Conservation (phyloP, 75 land plant genomes). For the Pinus taeda region DNA sequence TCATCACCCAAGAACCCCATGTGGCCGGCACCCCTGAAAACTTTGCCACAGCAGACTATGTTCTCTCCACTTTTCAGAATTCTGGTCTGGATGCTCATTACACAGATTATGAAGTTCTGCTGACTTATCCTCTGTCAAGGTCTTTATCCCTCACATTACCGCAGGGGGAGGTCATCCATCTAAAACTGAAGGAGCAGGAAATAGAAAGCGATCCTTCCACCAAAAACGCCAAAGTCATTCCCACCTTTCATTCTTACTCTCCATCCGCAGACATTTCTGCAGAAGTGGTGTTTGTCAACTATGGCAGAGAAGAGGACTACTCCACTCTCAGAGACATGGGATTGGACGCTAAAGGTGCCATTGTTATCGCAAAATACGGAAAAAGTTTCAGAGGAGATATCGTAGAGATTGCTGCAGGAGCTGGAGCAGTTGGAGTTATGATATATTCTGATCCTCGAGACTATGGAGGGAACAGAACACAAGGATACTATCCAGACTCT, state of each 20-base stretch:
- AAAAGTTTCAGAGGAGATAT: slow-evolving; percentile 52
- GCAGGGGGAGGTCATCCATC: neutral
- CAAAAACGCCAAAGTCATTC: slow-evolving; percentile 18
- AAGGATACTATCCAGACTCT: slow-evolving; percentile 49
- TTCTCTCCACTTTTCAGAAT: slow-evolving; percentile 29
- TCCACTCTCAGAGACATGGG: slow-evolving; percentile 38
- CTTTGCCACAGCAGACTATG: slow-evolving; percentile 36
- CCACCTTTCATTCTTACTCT: slow-evolving; percentile 80
- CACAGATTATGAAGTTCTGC: slow-evolving; percentile 36
- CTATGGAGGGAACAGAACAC: slow-evolving; percentile 43
- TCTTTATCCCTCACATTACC: neutral
- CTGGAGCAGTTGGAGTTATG: slow-evolving; percentile 67
- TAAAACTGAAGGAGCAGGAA: neutral
- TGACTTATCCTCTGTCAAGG: slow-evolving; percentile 55
- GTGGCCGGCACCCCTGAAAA: slow-evolving; percentile 66
- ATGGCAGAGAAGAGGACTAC: slow-evolving; percentile 65
- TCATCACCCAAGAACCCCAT: slow-evolving; percentile 65
- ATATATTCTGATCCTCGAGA: slow-evolving; percentile 66
- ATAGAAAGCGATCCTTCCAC: neutral
- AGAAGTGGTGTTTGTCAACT: slow-evolving; percentile 61
- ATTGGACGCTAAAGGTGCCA: slow-evolving; percentile 54
- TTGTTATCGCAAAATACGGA: slow-evolving; percentile 55
- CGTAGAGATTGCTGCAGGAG: slow-evolving; percentile 48
- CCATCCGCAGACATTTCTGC: slow-evolving; percentile 66
- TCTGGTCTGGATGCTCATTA: slow-evolving; percentile 38